Conservation (phyloP, 495 filamentous ascomycete genomes). For the Penicillium nucicola region DNA sequence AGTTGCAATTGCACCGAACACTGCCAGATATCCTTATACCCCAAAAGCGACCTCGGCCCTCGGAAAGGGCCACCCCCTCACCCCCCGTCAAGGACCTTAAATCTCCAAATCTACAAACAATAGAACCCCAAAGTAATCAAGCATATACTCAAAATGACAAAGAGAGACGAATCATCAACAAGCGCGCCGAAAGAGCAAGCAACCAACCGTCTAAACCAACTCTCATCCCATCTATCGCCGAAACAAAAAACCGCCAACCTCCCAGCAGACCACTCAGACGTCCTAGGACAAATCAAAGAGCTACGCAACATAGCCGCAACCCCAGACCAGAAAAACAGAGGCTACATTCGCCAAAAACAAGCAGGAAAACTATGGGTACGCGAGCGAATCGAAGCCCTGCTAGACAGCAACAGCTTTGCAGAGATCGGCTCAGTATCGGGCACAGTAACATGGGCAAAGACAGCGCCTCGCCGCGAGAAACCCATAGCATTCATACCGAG, state of each 20-base stretch:
- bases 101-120: not conserved
- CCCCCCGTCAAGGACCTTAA: constrained; percentile 13
- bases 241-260: constrained; percentile 21
- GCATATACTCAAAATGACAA: constrained; percentile 17
- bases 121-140: no score
- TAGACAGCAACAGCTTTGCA: constrained; percentile 50
- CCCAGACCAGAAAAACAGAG: constrained; percentile 49
- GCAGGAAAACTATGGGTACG: constrained; percentile 65
- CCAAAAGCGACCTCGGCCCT: constrained; percentile 12
- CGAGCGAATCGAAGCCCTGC: constrained; percentile 53
- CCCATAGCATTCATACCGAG: constrained; percentile 48
- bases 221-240: constrained; percentile 32
- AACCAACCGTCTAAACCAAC: constrained; percentile 32
- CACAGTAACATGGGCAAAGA: constrained; percentile 55
- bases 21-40: constrained; percentile 6
- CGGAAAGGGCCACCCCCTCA: constrained; percentile 4
- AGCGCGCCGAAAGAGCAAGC: constrained; percentile 20
- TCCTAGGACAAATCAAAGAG: constrained; percentile 48
- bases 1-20: not conserved
- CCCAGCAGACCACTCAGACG: constrained; percentile 59
- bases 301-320: constrained; percentile 50
- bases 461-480: constrained; percentile 44
- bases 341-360: constrained; percentile 58
- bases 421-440: constrained; percentile 60
- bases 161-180: constrained; percentile 8